phyloP scores from a whole-genome alignment of 257 asterid species.

The Thymus quinquecostatus region DNA sequence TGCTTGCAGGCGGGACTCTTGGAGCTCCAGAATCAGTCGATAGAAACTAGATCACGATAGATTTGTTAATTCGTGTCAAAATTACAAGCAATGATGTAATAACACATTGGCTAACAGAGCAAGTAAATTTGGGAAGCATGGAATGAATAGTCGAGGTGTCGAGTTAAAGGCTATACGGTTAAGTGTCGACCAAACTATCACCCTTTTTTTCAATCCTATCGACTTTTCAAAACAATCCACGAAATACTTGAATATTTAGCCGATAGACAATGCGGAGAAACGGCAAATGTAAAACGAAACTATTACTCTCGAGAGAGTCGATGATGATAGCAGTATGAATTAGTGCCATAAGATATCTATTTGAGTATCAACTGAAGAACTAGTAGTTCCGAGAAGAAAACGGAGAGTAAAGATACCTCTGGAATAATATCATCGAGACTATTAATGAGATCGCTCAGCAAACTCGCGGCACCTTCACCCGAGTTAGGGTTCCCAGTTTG shows the following conservation, averaged over 20 bases:
- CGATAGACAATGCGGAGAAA: background rate
- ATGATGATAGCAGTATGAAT: background rate
- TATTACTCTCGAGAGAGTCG: background rate
- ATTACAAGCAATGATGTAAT: background rate
- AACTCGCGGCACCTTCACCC: conserved; percentile 45
- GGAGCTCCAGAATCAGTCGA: conserved; percentile 66
- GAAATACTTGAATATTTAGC: too few species aligned
- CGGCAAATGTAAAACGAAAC: background rate
- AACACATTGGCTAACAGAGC: conserved; percentile 2
- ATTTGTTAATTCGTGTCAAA: conserved; percentile 10
- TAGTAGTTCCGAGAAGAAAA: background rate
- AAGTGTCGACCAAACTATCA: too few species aligned
- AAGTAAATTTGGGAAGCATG: background rate
- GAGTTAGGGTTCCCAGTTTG: conserved; percentile 39
- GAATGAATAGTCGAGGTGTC: too few species aligned
- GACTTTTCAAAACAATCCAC: too few species aligned
- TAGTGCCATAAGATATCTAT: background rate
- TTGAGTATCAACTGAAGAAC: background rate
- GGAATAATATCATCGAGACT: conserved; percentile 75
- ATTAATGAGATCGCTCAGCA: conserved; percentile 56
- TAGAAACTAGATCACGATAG: conserved; percentile 49
- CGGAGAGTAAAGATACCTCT: conserved; percentile 51
- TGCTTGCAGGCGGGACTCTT: conserved; percentile 94
- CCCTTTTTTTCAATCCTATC: too few species aligned
- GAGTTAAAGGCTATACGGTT: too few species aligned